A percentile compares a stretch with the other conserved stretches of the same genome.
phyloP scores from a whole-genome alignment of 129 eudicot species.

The Tagetes erecta region DNA sequence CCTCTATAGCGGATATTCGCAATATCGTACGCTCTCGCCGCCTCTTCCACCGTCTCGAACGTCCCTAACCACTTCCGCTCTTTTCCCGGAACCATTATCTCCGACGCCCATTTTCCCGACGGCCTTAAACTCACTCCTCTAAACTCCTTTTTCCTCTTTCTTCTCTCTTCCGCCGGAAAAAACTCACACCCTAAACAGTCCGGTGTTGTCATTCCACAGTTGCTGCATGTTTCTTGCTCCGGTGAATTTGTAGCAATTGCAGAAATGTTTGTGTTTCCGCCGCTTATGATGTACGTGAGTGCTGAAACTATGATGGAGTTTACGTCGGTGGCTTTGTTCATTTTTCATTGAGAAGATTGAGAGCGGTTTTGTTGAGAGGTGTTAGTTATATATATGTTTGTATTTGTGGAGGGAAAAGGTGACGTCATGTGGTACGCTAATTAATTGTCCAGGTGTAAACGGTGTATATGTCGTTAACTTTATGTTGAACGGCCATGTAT shows the following conservation, averaged over 20 bases:
- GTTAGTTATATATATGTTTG: no score
- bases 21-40: conserved; percentile 20
- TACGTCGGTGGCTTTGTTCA: no score
- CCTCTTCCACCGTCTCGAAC: conserved; percentile 11
- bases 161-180: neutral
- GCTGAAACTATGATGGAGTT: neutral
- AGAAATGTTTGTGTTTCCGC: neutral
- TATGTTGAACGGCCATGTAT: no score
- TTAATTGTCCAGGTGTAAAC: no score
- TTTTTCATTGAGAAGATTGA: no score
- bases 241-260: neutral
- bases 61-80: conserved; percentile 30
- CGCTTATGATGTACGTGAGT: neutral
- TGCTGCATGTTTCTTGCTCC: neutral
- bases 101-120: conserved; percentile 25
- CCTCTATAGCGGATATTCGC: conserved; percentile 21
- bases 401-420: no score
- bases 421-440: no score
- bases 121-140: conserved; percentile 24
- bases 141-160: conserved; percentile 9
- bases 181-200: conserved; percentile 23
- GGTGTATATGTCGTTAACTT: no score
- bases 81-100: conserved; percentile 22
- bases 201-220: conserved; percentile 9
- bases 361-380: no score